Base-by-base conservation (phyloP, 441 rosid species). In the Corymbia citriodora region DNA sequence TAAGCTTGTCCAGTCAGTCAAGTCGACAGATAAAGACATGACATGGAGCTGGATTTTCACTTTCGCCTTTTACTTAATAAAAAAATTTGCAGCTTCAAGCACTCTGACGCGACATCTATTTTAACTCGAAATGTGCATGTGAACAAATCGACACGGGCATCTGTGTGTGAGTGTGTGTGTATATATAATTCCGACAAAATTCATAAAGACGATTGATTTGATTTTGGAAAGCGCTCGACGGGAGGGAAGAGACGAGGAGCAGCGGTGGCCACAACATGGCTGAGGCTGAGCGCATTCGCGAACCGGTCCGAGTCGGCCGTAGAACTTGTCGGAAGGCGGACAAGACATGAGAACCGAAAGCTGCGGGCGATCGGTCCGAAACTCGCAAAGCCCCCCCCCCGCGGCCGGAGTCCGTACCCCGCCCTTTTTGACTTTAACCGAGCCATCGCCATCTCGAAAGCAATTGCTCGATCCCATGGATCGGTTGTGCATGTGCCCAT, bases 61-160 rank as follows among this genome's bases (percentile, higher is more conserved):
- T n/a, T 68, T 16, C 0, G 23, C 79, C 31, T 31, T 23, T 57
- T 57, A 57, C 25, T 10, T 57, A 10, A 57, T 23, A 57, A 25
- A 25, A 29, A 59, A 10, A 10, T 0, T 4, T 7, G 1, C 14
- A 57, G 9, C 6, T 6, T 23, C 13, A 10, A 57, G 63, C 45
- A 40, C 45, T 7, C 2, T n/a, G 4, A 3, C 6, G 0, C 4
- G 5, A n/a, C 40, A n/a, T 68, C 9, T 31, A 16, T 31, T 68
- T 68, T 15, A 68, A 61, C 4, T 11, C 7, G 16, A 61, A 13
- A 61, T 27, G 31, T 23, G 11, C 8, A 3, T 10, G 65, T 40
- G 45, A 40, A 40, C 45, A 40, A 40, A 40, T 40, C 45, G 45
- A 40, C 45, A 40, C 45, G 45, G 45, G 45, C 45, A 40, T 40